These are phyloP conservation scores for Setaria italica DNA, from an alignment of 202 grass and related monocot species.

Conservation along the genomic window DNA sequence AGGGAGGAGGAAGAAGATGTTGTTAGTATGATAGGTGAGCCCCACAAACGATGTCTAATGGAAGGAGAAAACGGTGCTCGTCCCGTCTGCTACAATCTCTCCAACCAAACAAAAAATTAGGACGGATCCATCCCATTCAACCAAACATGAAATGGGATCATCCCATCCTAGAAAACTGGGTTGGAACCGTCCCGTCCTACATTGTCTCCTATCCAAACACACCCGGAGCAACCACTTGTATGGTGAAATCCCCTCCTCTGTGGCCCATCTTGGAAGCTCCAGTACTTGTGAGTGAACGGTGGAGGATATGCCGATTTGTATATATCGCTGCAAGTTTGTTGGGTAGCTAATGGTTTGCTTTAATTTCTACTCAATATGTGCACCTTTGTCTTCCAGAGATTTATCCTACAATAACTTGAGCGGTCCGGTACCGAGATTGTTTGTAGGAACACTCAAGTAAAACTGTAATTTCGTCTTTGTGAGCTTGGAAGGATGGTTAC, in stretches of 20 bases:
- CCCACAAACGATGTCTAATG: no score
- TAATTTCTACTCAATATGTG: constrained; percentile 5
- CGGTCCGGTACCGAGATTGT: constrained; percentile 58
- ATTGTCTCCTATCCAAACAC: no score
- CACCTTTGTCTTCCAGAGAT: constrained; percentile 58
- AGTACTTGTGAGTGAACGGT: constrained; percentile 69
- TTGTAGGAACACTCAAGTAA: constrained; percentile 82
- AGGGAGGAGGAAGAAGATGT: no score
- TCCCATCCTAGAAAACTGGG: no score
- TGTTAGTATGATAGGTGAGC: no score
- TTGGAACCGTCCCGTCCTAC: no score
- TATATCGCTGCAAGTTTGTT: not conserved
- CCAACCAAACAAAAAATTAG: no score
- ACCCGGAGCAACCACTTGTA: constrained; percentile 56
- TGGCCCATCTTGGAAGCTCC: constrained; percentile 74
- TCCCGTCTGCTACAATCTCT: no score
- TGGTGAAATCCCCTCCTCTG: constrained; percentile 69
- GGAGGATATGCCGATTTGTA: not conserved
- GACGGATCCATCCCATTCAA: no score
- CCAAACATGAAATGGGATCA: no score
- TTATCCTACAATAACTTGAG: constrained; percentile 90
- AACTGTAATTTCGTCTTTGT: constrained; percentile 1
- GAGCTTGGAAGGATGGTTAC: not conserved
- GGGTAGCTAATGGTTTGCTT: not conserved
- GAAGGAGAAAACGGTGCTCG: no score